Evolutionary conservation across 2,329 filamentous ascomycete genomes (phyloP).

Genomic region (Botryotinia globosa): DNA sequence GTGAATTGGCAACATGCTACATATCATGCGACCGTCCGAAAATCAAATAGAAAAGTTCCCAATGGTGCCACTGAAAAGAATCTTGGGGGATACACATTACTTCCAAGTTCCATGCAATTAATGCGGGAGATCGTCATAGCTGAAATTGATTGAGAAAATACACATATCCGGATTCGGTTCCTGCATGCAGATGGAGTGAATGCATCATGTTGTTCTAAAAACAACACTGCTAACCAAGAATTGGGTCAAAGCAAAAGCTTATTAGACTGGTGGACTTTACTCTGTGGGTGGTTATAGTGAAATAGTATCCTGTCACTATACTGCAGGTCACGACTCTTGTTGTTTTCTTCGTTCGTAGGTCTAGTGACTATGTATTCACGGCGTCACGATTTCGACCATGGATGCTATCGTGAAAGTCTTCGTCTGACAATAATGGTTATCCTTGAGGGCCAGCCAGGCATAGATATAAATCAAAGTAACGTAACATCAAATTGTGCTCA

Average conservation of each 20-base stretch:
- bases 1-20: neutral
- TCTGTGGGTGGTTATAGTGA: neutral
- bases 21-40: neutral
- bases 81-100: neutral
- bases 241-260: neutral
- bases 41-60: neutral
- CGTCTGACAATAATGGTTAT: neutral
- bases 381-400: neutral
- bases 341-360: neutral
- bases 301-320: neutral
- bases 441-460: neutral
- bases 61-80: neutral
- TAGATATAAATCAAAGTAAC: neutral
- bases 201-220: neutral
- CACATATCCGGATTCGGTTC: neutral
- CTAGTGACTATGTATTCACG: neutral
- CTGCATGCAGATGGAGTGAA: neutral
- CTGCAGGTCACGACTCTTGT: neutral
- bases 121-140: constrained; percentile 17
- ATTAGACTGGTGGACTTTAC: too few relatives aligned
- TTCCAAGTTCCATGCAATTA: neutral
- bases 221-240: neutral
- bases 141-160: neutral
- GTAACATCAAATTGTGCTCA: neutral
- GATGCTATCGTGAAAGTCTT: neutral